Percentiles rank a stretch among this genome's conserved stretches.
Conservation (phyloP, 768 basidiomycete genomes). For the Pulveroboletus sp. region DNA sequence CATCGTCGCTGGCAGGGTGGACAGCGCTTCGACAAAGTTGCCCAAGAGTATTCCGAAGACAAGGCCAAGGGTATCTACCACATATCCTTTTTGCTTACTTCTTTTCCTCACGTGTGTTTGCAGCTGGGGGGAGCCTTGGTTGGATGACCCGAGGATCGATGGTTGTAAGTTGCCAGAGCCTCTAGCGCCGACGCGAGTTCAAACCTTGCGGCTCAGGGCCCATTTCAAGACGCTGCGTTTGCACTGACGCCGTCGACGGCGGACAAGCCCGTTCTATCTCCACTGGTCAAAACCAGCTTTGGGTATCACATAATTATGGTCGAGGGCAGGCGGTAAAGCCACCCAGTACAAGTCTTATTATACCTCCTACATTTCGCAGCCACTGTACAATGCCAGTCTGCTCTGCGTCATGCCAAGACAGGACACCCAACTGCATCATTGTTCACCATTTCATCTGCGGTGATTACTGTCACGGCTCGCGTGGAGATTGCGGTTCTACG, state of each 20-base stretch:
- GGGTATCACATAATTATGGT: conserved; percentile 94
- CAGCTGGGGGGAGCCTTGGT: conserved; percentile 82
- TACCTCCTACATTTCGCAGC: conserved; percentile 7
- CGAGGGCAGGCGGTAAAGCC: conserved; percentile 63
- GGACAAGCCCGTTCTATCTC: conserved; percentile 70
- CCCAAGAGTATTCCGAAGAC: conserved; percentile 88
- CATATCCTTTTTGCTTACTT: neutral
- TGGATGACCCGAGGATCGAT: conserved; percentile 88
- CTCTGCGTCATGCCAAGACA: conserved; percentile 16
- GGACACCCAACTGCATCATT: conserved; percentile 31
- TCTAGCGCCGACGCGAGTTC: neutral
- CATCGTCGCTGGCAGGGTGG: conserved; percentile 50
- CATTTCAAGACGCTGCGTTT: conserved; percentile 90
- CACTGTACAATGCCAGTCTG: neutral
- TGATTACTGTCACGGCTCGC: conserved; percentile 27
- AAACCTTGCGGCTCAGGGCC: conserved; percentile 36
- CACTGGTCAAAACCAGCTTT: conserved; percentile 78
- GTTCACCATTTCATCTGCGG: conserved; percentile 32
- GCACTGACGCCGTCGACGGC: conserved; percentile 74
- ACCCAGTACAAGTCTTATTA: conserved; percentile 21
- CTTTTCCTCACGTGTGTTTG: neutral
- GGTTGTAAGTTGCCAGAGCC: conserved; percentile 48
- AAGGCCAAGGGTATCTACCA: conserved; percentile 70
- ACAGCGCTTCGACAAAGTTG: conserved; percentile 82
- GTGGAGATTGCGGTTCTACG: conserved; percentile 34